These are phyloP conservation scores for Zoysia pacifica DNA, from an alignment of 176 grass and related monocot species.

Conservation along the genomic window DNA sequence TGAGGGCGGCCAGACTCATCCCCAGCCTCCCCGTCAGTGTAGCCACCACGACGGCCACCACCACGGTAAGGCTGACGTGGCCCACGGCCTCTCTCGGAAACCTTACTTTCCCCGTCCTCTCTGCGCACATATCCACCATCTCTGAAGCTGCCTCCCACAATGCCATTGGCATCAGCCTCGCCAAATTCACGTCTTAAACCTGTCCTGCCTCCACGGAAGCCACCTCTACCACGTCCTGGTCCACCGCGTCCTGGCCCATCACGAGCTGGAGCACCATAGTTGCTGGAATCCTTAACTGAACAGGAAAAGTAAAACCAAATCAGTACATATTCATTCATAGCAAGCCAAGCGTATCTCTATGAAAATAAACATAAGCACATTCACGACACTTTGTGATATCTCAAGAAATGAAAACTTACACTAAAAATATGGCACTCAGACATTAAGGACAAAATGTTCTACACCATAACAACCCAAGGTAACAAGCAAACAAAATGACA, in stretches of 20 bases:
- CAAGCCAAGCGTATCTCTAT: background rate
- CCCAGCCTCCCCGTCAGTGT: constrained; percentile 45
- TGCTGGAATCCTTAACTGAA: constrained; percentile 65
- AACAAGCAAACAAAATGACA: background rate
- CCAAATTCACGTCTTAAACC: constrained; percentile 46
- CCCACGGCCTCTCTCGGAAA: constrained; percentile 43
- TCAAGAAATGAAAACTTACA: background rate
- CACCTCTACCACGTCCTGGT: constrained; percentile 50
- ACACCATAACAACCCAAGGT: background rate
- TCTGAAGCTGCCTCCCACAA: constrained; percentile 39
- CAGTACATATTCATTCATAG: background rate
- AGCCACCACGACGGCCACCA: constrained; percentile 46
- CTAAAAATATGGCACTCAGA: background rate
- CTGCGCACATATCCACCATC: constrained; percentile 27
- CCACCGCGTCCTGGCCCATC: constrained; percentile 51
- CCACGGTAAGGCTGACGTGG: constrained; percentile 52
- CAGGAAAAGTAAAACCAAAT: background rate
- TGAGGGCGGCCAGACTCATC: constrained; percentile 48
- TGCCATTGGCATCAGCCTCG: constrained; percentile 43
- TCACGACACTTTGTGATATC: background rate
- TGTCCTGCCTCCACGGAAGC: constrained; percentile 50
- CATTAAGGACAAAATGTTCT: background rate
- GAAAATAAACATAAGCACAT: background rate
- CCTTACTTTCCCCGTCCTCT: constrained; percentile 44
- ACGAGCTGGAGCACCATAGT: constrained; percentile 48